Conservation (phyloP, 257 asterid genomes). For the Euphrasia confusa region DNA sequence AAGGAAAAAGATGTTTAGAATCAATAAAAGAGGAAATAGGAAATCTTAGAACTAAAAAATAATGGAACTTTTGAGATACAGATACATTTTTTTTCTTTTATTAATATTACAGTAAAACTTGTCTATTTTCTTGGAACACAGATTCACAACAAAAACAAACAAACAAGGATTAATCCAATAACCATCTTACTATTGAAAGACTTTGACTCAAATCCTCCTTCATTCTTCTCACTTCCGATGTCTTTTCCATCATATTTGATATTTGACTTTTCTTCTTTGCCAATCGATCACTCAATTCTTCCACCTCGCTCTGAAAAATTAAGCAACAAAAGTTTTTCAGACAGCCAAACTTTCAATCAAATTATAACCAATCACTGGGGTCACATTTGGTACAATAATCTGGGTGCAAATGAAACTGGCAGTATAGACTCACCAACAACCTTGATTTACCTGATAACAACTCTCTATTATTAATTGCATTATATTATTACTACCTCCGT, state of each 20-base stretch:
- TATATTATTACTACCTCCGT: no score
- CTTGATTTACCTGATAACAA: constrained; percentile 7
- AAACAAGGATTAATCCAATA: constrained; percentile 7
- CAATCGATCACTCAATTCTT: constrained; percentile 46
- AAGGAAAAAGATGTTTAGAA: constrained; percentile 13
- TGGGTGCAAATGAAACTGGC: constrained; percentile 4
- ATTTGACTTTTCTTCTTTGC: constrained; percentile 52
- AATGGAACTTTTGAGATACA: constrained; percentile 19
- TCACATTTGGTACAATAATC: constrained; percentile 20
- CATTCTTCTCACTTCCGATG: constrained; percentile 70
- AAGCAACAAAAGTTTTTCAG: constrained; percentile 23
- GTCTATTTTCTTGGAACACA: constrained; percentile 3
- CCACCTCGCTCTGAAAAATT: constrained; percentile 59
- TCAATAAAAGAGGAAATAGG: constrained; percentile 13
- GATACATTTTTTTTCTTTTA: constrained; percentile 11
- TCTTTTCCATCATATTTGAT: constrained; percentile 53
- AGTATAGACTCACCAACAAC: constrained; percentile 14
- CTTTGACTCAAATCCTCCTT: constrained; percentile 53
- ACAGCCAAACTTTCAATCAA: constrained; percentile 22
- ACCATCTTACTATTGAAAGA: constrained; percentile 51
- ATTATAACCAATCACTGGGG: constrained; percentile 15
- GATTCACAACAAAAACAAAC: constrained; percentile 18
- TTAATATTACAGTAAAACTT: constrained; percentile 15
- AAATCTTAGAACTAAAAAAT: constrained; percentile 13
- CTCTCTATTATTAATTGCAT: no score